These are phyloP conservation scores for Eimeria mitis DNA, from an alignment of 169 alveolate genomes.

Conservation along the genomic window DNA sequence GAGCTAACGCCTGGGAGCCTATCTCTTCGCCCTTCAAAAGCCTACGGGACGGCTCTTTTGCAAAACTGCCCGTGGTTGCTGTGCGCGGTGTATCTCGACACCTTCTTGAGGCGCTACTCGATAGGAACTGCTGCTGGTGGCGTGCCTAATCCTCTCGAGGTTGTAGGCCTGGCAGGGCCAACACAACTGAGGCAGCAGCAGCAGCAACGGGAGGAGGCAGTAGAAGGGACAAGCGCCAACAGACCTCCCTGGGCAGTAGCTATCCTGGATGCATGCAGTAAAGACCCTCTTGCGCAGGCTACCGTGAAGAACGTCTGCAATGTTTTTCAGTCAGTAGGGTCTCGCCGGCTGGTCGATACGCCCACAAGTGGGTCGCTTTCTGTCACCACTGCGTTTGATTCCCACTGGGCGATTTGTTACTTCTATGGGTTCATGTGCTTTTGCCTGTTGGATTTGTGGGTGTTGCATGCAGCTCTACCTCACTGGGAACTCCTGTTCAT, in stretches of 20 bases:
- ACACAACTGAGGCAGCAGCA: slow-evolving; percentile 6
- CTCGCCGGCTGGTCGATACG: slow-evolving; percentile 65
- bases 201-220: slow-evolving; percentile 48
- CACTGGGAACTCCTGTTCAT: slow-evolving; percentile 79
- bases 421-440: background rate
- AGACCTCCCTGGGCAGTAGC: slow-evolving; percentile 31
- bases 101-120: slow-evolving; percentile 61
- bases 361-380: slow-evolving; percentile 53
- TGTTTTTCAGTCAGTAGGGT: slow-evolving; percentile 37
- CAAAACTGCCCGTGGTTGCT: slow-evolving; percentile 50
- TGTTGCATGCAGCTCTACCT: slow-evolving; percentile 52
- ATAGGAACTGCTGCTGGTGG: slow-evolving; percentile 60
- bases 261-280: slow-evolving; percentile 53
- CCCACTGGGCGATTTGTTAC: background rate
- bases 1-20: slow-evolving; percentile 66
- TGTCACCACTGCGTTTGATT: background rate
- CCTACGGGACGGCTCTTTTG: slow-evolving; percentile 25
- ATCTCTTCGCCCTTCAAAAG: slow-evolving; percentile 35
- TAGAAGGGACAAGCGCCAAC: background rate
- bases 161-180: slow-evolving; percentile 38
- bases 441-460: background rate
- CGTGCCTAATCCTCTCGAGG: slow-evolving; percentile 58
- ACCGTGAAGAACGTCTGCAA: slow-evolving; percentile 50
- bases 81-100: slow-evolving; percentile 63
- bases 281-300: slow-evolving; percentile 50